A percentile compares a stretch with the other conserved stretches of the same genome.
These are phyloP conservation scores for Triangularia setosa DNA, from an alignment of 2,329 filamentous ascomycete species.

Conservation along the genomic window DNA sequence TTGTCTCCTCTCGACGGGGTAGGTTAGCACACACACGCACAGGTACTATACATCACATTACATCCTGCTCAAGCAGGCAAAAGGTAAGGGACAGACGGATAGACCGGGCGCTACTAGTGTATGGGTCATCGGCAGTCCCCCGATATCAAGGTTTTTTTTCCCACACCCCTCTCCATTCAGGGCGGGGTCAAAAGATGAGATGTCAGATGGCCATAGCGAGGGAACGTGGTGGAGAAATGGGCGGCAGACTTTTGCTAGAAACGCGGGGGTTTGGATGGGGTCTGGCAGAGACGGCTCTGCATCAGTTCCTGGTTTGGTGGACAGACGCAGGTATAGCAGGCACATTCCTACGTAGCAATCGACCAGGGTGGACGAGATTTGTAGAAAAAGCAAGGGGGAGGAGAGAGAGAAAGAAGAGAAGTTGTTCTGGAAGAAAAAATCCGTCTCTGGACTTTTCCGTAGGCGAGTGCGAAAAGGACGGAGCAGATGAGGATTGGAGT, in stretches of 20 bases:
- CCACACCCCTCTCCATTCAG: not conserved
- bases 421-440: too few species aligned
- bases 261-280: not conserved
- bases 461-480: not conserved
- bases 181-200: not conserved
- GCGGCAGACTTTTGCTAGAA: not conserved
- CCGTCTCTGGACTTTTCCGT: not conserved
- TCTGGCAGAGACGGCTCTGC: not conserved
- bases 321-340: not conserved
- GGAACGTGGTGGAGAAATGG: not conserved
- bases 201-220: not conserved
- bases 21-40: not conserved
- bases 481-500: not conserved
- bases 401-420: not conserved
- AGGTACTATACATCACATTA: not conserved
- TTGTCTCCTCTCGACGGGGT: not conserved
- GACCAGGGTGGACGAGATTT: too few species aligned
- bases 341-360: too few species aligned
- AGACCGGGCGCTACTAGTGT: not conserved
- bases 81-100: not conserved
- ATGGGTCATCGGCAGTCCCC: not conserved
- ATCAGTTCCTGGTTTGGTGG: not conserved
- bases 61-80: not conserved
- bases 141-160: not conserved
- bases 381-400: too few species aligned